Percentiles rank a stretch among this genome's conserved stretches.
phyloP scores from a whole-genome alignment of 495 filamentous ascomycete genomes.

The Thermochaetoides thermophila region DNA sequence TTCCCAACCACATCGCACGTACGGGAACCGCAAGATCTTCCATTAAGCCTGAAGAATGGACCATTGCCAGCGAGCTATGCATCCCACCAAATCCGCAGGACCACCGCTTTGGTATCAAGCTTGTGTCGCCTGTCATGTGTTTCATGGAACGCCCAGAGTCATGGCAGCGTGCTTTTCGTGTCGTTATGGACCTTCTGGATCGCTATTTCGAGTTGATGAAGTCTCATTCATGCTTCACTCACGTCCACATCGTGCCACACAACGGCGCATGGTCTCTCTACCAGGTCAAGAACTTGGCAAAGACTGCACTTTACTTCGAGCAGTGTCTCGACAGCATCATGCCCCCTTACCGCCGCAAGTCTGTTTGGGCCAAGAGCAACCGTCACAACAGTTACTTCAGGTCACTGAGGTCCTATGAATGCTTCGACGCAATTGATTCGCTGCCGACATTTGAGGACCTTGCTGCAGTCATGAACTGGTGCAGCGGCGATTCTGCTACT shows the following conservation, averaged over 20 bases:
- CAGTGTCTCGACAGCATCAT: slow-evolving; percentile 18
- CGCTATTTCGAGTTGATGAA: slow-evolving; percentile 15
- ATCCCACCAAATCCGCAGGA: slow-evolving; percentile 10
- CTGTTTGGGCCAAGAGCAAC: slow-evolving; percentile 20
- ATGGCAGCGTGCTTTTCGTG: slow-evolving; percentile 9
- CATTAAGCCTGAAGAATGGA: slow-evolving; percentile 11
- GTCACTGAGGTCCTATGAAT: slow-evolving; percentile 4
- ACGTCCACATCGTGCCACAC: slow-evolving; percentile 14
- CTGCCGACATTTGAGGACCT: slow-evolving; percentile 4
- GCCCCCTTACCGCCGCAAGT: slow-evolving; percentile 12
- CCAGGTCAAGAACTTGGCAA: slow-evolving; percentile 13
- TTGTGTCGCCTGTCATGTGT: slow-evolving; percentile 15
- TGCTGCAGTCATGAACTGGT: slow-evolving; percentile 16
- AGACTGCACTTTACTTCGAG: slow-evolving; percentile 18
- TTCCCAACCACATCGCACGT: slow-evolving; percentile 9
- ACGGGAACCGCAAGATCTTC: background rate
- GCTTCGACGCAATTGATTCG: slow-evolving; percentile 7
- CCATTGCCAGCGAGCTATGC: slow-evolving; percentile 9
- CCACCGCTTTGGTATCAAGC: slow-evolving; percentile 15
- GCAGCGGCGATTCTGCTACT: slow-evolving; percentile 9
- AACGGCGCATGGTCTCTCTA: slow-evolving; percentile 10
- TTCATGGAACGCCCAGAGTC: slow-evolving; percentile 9
- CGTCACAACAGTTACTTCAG: slow-evolving; percentile 13
- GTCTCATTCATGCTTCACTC: slow-evolving; percentile 15
- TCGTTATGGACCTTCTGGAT: slow-evolving; percentile 12